These are phyloP conservation scores for Clavispora fructus DNA, from an alignment of 805 yeast species.

Conservation along the genomic window DNA sequence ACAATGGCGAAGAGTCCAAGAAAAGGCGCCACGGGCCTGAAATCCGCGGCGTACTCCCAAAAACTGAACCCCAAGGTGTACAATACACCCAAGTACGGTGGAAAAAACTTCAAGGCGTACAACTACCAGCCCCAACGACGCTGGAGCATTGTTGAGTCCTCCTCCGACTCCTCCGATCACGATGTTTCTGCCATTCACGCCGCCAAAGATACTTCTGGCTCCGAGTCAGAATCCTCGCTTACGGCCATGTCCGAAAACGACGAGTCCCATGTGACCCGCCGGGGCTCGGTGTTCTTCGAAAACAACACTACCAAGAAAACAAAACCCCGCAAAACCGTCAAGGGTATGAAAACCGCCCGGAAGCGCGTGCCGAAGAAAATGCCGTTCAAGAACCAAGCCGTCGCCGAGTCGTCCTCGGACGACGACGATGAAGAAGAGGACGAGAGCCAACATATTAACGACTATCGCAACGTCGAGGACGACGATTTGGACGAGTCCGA, in stretches of 20 bases:
- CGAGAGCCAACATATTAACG: neutral
- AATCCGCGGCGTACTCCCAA: slow-evolving; percentile 6
- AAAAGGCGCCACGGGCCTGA: slow-evolving; percentile 12
- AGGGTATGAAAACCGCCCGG: slow-evolving; percentile 7
- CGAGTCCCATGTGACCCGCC: slow-evolving; percentile 10
- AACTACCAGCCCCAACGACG: slow-evolving; percentile 17
- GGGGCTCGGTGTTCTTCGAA: slow-evolving; percentile 11
- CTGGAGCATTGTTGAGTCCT: slow-evolving; percentile 33
- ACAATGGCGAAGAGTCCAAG: slow-evolving; percentile 32
- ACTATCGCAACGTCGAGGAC: neutral
- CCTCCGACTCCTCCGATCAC: slow-evolving; percentile 22
- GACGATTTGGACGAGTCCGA: slow-evolving; percentile 5
- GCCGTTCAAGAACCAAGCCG: neutral
- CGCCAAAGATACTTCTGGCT: slow-evolving; percentile 4
- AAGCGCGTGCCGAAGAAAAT: slow-evolving; percentile 6
- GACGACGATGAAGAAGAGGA: slow-evolving; percentile 3
- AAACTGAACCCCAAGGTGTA: slow-evolving; percentile 11
- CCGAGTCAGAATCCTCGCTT: slow-evolving; percentile 35
- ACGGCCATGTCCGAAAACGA: slow-evolving; percentile 30
- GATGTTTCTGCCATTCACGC: slow-evolving; percentile 4
- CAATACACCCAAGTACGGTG: slow-evolving; percentile 18
- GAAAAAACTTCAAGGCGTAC: slow-evolving; percentile 28
- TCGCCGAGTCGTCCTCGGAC: neutral
- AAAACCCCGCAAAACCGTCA: slow-evolving; percentile 5
- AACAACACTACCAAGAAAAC: neutral